phyloP scores from a whole-genome alignment of 345 rosid genomes.

The Gossypioides kirkii region DNA sequence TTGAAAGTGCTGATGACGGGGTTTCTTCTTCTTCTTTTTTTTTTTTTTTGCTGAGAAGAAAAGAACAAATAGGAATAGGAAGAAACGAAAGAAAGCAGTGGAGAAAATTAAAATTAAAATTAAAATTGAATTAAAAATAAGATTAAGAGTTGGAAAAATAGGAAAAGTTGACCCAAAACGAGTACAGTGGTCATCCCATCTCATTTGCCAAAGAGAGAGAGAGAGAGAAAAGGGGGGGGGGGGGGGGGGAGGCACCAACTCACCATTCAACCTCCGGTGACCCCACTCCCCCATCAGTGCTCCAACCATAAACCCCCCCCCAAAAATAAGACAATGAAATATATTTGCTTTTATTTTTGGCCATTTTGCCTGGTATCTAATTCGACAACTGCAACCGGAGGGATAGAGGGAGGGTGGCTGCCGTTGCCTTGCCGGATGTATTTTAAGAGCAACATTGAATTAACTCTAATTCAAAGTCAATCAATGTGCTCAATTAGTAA shows the following conservation, averaged over 20 bases:
- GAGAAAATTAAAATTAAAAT: not conserved
- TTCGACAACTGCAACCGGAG: too few species aligned
- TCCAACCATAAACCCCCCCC: not conserved
- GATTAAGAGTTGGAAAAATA: not conserved
- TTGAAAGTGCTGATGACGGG: not conserved
- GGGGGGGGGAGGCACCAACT: slow-evolving; percentile 8
- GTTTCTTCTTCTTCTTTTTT: too few species aligned
- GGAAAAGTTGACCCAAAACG: slow-evolving; percentile 22
- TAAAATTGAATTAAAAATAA: not conserved
- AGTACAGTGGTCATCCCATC: not conserved
- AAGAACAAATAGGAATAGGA: not conserved
- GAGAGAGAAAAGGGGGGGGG: not conserved
- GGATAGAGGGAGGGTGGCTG: too few species aligned
- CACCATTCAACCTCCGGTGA: slow-evolving; percentile 17
- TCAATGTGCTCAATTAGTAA: too few species aligned
- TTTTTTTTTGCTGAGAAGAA: not conserved
- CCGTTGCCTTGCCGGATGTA: too few species aligned
- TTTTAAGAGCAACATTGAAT: too few species aligned
- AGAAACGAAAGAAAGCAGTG: not conserved
- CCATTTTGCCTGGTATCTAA: too few species aligned
- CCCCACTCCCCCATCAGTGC: not conserved
- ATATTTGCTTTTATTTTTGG: too few species aligned
- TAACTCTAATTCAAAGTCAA: too few species aligned
- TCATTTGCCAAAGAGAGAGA: not conserved
- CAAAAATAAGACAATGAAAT: not conserved